These are phyloP conservation scores for Tillandsia fasciculata DNA, from an alignment of 176 grass and related monocot species.

Conservation along the genomic window DNA sequence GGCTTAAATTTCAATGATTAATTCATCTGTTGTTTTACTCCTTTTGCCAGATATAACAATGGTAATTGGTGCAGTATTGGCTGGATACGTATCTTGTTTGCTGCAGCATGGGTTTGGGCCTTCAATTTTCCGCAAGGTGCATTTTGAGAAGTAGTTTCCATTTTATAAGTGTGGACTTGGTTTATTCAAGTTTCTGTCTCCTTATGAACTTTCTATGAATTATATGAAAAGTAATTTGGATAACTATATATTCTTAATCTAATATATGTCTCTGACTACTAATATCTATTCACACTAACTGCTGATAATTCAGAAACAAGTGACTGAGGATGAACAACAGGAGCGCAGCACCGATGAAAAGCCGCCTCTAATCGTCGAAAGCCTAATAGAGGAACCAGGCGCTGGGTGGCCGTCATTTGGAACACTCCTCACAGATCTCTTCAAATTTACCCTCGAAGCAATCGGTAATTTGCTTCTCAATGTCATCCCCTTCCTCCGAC, in stretches of 20 bases:
- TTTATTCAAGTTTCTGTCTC: background rate
- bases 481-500: conserved; percentile 31
- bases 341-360: conserved; percentile 33
- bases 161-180: background rate
- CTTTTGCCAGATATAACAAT: conserved; percentile 70
- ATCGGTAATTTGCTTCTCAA: conserved; percentile 64
- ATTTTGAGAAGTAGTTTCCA: background rate
- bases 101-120: conserved; percentile 79
- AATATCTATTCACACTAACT: background rate
- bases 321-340: conserved; percentile 31
- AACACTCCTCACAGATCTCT: conserved; percentile 66
- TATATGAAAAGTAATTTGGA: background rate
- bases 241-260: background rate
- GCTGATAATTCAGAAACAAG: conserved; percentile 37
- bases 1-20: background rate
- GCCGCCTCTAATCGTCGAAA: conserved; percentile 53
- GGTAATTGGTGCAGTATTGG: conserved; percentile 78
- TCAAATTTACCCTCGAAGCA: conserved; percentile 63
- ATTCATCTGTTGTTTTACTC: background rate
- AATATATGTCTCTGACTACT: background rate
- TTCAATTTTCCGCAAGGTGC: conserved; percentile 48
- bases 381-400: conserved; percentile 77
- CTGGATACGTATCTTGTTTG: conserved; percentile 85
- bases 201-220: background rate
- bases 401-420: conserved; percentile 85